These are phyloP conservation scores for Metschnikowia henanensis DNA, from an alignment of 805 yeast species.

Conservation along the genomic window DNA sequence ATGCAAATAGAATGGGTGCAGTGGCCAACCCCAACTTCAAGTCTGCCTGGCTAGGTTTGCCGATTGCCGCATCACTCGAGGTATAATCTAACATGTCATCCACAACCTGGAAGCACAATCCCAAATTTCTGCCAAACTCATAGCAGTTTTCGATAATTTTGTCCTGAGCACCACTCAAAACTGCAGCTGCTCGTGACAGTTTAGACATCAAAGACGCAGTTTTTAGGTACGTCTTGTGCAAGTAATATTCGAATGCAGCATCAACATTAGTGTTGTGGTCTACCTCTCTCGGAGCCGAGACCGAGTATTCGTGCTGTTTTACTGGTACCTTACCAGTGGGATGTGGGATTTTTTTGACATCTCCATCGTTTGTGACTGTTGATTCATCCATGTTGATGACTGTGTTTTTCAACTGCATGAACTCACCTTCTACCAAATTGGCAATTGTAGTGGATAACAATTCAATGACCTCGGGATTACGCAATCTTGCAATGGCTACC, in stretches of 20 bases:
- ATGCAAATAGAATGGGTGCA: conserved; percentile 93
- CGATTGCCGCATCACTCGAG: conserved; percentile 77
- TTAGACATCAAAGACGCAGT: conserved; percentile 95
- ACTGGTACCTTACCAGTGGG: conserved; percentile 67
- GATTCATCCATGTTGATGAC: conserved; percentile 54
- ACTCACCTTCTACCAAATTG: conserved; percentile 96
- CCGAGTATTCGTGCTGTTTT: conserved; percentile 56
- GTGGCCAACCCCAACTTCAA: conserved; percentile 92
- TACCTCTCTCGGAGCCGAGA: conserved; percentile 39
- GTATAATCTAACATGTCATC: conserved; percentile 97
- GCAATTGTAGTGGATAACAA: conserved; percentile 95
- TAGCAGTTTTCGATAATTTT: conserved; percentile 81
- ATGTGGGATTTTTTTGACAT: conserved; percentile 45
- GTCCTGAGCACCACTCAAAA: conserved; percentile 80
- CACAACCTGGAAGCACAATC: conserved; percentile 93
- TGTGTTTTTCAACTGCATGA: conserved; percentile 96
- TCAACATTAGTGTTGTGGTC: conserved; percentile 66
- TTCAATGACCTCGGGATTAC: conserved; percentile 98
- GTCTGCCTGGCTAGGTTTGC: conserved; percentile 97
- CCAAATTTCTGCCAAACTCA: conserved; percentile 89
- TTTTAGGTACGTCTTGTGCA: conserved; percentile 92
- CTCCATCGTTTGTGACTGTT: conserved; percentile 49
- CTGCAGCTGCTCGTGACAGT: conserved; percentile 90
- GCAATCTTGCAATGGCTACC: conserved; percentile 86
- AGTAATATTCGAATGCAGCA: conserved; percentile 92